phyloP scores from a whole-genome alignment of 83 land plant genomes.

The Picea abies region DNA sequence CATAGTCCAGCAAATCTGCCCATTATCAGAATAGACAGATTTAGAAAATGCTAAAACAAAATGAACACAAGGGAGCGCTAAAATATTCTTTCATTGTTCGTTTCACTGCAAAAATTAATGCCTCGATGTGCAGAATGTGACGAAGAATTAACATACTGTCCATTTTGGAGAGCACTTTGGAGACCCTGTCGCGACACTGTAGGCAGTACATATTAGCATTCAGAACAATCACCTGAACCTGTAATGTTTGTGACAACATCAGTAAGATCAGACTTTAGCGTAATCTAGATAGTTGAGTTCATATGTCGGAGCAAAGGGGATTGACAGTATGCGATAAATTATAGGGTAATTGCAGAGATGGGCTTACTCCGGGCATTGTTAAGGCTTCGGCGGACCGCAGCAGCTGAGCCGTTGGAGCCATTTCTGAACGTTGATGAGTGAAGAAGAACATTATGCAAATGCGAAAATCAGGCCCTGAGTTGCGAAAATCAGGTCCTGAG shows the following conservation, averaged over 20 bases:
- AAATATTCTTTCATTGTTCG: too few species aligned
- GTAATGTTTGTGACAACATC: background rate
- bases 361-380: background rate
- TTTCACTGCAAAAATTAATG: too few species aligned
- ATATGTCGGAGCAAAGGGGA: too few species aligned
- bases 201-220: background rate
- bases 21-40: too few species aligned
- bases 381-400: background rate
- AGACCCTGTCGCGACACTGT: too few species aligned
- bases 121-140: too few species aligned
- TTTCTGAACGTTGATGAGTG: background rate
- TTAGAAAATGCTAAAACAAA: background rate
- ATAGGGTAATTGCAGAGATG: background rate
- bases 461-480: too few species aligned
- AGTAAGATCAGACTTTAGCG: background rate
- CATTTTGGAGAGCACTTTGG: background rate
- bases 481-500: too few species aligned
- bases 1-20: too few species aligned
- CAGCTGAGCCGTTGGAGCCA: background rate
- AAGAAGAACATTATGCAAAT: background rate
- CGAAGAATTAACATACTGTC: background rate
- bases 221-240: slow-evolving; percentile 9
- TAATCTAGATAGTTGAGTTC: too few species aligned
- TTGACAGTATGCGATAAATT: too few species aligned
- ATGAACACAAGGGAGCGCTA: too few species aligned